A percentile compares a stretch with the other conserved stretches of the same genome.
phyloP scores from a whole-genome alignment of 495 filamentous ascomycete genomes.

The Penicillium herquei region DNA sequence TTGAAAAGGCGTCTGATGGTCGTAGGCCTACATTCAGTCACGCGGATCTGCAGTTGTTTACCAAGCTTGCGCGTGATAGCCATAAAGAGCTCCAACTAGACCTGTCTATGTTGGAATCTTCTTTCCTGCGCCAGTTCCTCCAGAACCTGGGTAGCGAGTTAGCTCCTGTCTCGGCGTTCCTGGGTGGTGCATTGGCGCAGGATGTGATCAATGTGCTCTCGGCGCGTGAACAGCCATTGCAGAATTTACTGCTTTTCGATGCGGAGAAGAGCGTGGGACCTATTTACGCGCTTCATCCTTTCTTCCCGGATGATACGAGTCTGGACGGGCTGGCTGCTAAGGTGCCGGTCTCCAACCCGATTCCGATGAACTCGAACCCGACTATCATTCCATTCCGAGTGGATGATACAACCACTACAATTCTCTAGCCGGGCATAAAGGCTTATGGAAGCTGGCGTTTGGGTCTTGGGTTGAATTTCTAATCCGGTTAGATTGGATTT shows the following conservation, averaged over 20 bases:
- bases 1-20: slow-evolving; percentile 52
- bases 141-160: slow-evolving; percentile 80
- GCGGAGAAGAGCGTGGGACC: slow-evolving; percentile 73
- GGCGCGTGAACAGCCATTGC: slow-evolving; percentile 84
- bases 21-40: slow-evolving; percentile 55
- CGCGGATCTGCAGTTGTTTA: slow-evolving; percentile 68
- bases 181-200: slow-evolving; percentile 88
- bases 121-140: slow-evolving; percentile 78
- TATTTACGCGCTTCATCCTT: slow-evolving; percentile 79
- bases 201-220: slow-evolving; percentile 97
- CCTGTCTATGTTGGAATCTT: slow-evolving; percentile 67
- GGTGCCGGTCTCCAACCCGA: slow-evolving; percentile 31
- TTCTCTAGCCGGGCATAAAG: neutral
- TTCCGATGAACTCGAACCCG: slow-evolving; percentile 11
- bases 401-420: neutral
- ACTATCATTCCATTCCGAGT: neutral
- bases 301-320: slow-evolving; percentile 46
- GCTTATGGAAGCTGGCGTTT: neutral
- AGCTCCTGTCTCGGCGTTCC: slow-evolving; percentile 81
- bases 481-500: neutral
- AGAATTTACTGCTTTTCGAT: slow-evolving; percentile 92
- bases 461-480: neutral
- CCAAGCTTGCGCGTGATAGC: slow-evolving; percentile 68
- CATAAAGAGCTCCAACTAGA: slow-evolving; percentile 78
- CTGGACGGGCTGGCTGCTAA: slow-evolving; percentile 29